Evolutionary conservation across 2,329 filamentous ascomycete genomes (phyloP), one percentile per base, ranked within the genome.

Genomic region (Cytospora leucostoma): DNA sequence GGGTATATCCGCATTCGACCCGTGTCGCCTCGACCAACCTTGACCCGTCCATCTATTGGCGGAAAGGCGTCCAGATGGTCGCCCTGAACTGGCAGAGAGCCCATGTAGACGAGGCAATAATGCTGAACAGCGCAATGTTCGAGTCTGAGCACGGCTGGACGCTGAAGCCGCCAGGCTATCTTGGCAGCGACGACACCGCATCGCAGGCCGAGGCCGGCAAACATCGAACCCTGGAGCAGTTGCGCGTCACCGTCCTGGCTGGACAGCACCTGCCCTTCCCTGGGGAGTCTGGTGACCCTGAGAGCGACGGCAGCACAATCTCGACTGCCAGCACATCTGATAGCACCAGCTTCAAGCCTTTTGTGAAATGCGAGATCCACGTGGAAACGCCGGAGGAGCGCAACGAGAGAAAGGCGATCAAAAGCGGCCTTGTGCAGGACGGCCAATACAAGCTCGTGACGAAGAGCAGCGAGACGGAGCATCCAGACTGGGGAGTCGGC

Each of bases 111-210:
- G 87, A 95, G 62, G 91, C 92, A 51, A 96, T 97, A 85, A 96
- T 98, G 81, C 85, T 99, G 73, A 98, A 98, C 72, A 90, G 96
- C 71, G 95, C 91, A 73, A 98, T 99, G 95, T 99, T 98, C 74
- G 91, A 92, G 40, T 91, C 87, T 11, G 89, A 91, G 57, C 79
- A 85, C 50, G 93, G 94, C 49, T 97, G 92, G 91, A 86, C 93
- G 2, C 81, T 95, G 66, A 97, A 97, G 76, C 93, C 93, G 0
- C 74, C 82, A 37, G 89, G 89, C 17, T 95, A 93, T 74, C 88
- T 87, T 64, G 80, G 79, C 67, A 72, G 76, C 19, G 76, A 79
- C 64, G 62, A 61, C n/a, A 70, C 71, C 17, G 70, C 74, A 27
- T 75, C 75, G 5, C 79, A 84, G 61, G 77, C 78, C 51, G 76